Base-by-base conservation (phyloP, 2,329 filamentous ascomycete genomes). In the Pseudonectria buxi region DNA sequence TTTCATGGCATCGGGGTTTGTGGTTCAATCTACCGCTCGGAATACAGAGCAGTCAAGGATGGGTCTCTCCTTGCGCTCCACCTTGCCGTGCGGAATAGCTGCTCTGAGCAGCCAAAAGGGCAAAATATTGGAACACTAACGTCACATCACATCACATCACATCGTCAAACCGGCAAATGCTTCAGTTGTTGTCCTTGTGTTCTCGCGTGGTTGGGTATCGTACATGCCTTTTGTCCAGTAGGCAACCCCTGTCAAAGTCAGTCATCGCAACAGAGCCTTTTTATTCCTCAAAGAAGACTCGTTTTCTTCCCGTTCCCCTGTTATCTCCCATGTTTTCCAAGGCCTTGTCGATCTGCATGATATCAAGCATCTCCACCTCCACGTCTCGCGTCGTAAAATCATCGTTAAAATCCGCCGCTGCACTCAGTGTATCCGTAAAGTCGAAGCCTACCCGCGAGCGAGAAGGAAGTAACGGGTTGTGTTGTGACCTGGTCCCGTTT, bases 1-100 rank as follows among this genome's bases (percentile, higher is more conserved):
- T 22, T 22, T 44, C 40, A 46, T 48, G 39, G 41, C 46, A 39
- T 53, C 51, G 51, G 53, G 5, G 5, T 22, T 43, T 28, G 36
- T 41, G 36, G 39, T 46, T 74, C 66, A 44, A 71, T 82, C 43
- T 82, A 75, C 76, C 78, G 78, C 78, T 79, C 77, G 75, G 77
- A 81, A 81, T 82, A 82, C 78, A 81, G 74, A 81, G 76, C 72
- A 69, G 65, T 71, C 77, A 82, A 82, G 78, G 78, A 82, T 76
- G 65, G 67, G 58, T 78, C 78, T 81, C 76, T 74, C 78, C 78
- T 82, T 82, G 77, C 75, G 76, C 78, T 82, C 77, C 78, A 82
- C 78, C 78, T 76, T 71, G 76, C 76, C 76, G 74, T 78, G 78
- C 78, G 78, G 75, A 75, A 53, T 36, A 14, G 24, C 24, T 32